Percentiles rank a stretch among this genome's conserved stretches.
phyloP scores from a whole-genome alignment of 139 green algal genomes.

The Coelastrella sp. region DNA sequence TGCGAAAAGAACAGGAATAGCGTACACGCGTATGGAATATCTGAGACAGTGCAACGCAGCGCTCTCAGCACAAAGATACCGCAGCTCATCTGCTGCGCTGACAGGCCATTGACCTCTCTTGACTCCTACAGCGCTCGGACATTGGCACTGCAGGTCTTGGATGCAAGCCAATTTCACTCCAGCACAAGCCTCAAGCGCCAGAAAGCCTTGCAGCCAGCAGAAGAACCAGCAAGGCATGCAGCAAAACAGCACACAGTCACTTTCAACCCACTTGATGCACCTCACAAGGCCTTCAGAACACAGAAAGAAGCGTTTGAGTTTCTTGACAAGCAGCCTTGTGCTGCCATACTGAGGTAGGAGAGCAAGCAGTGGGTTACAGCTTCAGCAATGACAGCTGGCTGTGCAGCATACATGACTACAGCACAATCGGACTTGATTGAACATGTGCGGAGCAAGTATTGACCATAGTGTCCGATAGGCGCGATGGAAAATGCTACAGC shows the following conservation, averaged over 20 bases:
- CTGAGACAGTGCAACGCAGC: no score
- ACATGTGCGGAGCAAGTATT: no score
- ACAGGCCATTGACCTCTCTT: neutral
- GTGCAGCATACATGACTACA: no score
- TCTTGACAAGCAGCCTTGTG: conserved; percentile 51
- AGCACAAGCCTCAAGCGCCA: neutral
- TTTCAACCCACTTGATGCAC: conserved; percentile 19
- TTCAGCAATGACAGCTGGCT: no score
- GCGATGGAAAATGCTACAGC: no score
- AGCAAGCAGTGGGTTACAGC: neutral
- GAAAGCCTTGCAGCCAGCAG: neutral
- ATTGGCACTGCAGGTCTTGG: conserved; percentile 7
- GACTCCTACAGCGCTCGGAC: neutral
- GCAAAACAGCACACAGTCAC: neutral
- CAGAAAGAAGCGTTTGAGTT: conserved; percentile 71
- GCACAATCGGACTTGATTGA: no score
- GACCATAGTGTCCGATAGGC: no score
- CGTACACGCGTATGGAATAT: no score
- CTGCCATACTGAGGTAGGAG: conserved; percentile 10
- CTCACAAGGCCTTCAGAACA: conserved; percentile 55
- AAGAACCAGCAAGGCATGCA: neutral
- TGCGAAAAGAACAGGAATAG: no score
- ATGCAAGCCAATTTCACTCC: neutral
- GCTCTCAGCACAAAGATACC: no score
- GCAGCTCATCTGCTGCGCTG: no score